Evolutionary conservation across 2,329 filamentous ascomycete species (phyloP).

Genomic region (Aspergillus pseudoterreus): DNA sequence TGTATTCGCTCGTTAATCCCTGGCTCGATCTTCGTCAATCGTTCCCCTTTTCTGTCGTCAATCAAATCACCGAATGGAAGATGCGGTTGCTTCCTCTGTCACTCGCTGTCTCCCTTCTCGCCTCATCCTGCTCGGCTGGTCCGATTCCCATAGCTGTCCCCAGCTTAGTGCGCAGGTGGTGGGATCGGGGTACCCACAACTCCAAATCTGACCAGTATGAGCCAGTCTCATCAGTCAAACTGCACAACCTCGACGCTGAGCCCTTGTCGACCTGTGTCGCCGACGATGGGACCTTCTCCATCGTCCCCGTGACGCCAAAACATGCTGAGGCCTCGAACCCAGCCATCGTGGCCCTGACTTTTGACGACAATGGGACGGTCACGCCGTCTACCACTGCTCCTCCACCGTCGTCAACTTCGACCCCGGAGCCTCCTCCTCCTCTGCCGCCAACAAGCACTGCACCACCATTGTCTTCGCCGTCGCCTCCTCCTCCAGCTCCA

Average conservation of each 20-base stretch:
- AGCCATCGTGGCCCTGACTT: background rate
- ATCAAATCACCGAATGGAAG: background rate
- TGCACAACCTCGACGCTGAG: background rate
- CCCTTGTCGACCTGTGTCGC: background rate
- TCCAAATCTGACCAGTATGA: background rate
- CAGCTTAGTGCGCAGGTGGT: background rate
- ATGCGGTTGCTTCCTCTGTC: slow-evolving; percentile 1
- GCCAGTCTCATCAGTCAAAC: background rate
- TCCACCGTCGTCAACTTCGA: background rate
- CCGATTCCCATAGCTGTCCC: background rate
- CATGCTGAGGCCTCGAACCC: too few relatives aligned
- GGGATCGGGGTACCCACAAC: background rate
- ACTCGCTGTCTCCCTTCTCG: background rate
- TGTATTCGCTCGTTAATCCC: background rate
- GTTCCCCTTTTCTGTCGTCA: background rate
- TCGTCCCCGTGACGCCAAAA: too few relatives aligned
- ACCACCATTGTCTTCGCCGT: background rate
- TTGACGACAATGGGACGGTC: background rate
- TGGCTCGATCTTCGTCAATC: background rate
- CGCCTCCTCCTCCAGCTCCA: background rate
- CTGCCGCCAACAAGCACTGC: background rate
- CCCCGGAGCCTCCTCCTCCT: background rate
- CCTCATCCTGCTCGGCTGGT: slow-evolving; percentile 3
- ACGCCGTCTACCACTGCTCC: background rate
- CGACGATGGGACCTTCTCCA: background rate